phyloP scores from a whole-genome alignment of 2,329 filamentous ascomycete genomes.

The Apiospora pterosperma region DNA sequence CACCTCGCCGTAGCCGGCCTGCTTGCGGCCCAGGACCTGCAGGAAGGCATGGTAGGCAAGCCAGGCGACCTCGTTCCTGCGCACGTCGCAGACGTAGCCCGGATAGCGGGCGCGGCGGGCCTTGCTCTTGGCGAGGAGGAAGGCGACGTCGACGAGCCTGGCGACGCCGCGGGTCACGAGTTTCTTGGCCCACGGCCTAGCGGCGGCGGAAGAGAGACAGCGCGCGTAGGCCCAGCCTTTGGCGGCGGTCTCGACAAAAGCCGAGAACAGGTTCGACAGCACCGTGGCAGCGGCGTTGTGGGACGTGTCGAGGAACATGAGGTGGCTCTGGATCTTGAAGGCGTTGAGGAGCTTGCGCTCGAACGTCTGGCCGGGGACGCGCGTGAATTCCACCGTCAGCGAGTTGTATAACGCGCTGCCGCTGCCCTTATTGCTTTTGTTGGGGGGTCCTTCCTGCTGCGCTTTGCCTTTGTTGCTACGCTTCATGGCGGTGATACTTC shows the following conservation, averaged over 20 bases:
- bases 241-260: slow-evolving; percentile 73
- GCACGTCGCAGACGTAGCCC: slow-evolving; percentile 57
- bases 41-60: slow-evolving; percentile 69
- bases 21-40: slow-evolving; percentile 64
- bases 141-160: slow-evolving; percentile 63
- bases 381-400: slow-evolving; percentile 74
- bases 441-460: slow-evolving; percentile 40
- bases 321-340: slow-evolving; percentile 82
- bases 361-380: slow-evolving; percentile 72
- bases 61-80: slow-evolving; percentile 56
- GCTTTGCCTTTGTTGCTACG: background rate
- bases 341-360: slow-evolving; percentile 72
- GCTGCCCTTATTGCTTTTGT: slow-evolving; percentile 32
- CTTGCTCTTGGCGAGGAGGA: slow-evolving; percentile 58
- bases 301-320: slow-evolving; percentile 76
- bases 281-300: slow-evolving; percentile 72
- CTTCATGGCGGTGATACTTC: background rate
- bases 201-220: slow-evolving; percentile 41
- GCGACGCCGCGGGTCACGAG: slow-evolving; percentile 67
- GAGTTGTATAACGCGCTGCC: slow-evolving; percentile 57
- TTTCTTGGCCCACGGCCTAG: slow-evolving; percentile 42
- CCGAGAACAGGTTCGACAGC: slow-evolving; percentile 69
- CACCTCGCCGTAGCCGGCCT: slow-evolving; percentile 63
- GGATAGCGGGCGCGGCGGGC: slow-evolving; percentile 41
- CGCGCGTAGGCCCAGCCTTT: slow-evolving; percentile 65